phyloP scores from a whole-genome alignment of 495 filamentous ascomycete genomes.

The Lasiosphaeria ovina region DNA sequence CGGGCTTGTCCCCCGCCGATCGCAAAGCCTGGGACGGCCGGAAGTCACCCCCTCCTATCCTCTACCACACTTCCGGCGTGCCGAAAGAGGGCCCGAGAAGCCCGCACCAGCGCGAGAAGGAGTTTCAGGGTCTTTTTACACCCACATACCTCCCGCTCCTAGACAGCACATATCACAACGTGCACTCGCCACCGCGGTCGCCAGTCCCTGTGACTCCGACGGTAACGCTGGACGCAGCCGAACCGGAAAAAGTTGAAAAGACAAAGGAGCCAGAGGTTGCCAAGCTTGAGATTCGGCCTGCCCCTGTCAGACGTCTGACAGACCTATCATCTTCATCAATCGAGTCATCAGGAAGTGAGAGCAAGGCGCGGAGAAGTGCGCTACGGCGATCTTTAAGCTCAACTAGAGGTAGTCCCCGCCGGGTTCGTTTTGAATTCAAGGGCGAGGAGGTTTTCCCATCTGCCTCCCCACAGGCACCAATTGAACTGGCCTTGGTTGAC shows the following conservation, averaged over 20 bases:
- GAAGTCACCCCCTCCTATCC: slow-evolving; percentile 43
- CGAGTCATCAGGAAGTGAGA: slow-evolving; percentile 42
- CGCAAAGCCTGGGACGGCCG: slow-evolving; percentile 31
- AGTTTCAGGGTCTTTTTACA: slow-evolving; percentile 60
- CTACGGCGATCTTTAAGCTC: slow-evolving; percentile 48
- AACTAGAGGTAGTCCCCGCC: slow-evolving; percentile 47
- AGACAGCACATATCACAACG: slow-evolving; percentile 39
- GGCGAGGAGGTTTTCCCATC: slow-evolving; percentile 54
- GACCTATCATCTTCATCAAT: slow-evolving; percentile 41
- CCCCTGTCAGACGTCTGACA: slow-evolving; percentile 26
- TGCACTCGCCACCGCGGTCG: slow-evolving; percentile 25
- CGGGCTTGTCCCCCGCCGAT: slow-evolving; percentile 20
- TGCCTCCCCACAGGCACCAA: background rate
- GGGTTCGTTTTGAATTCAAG: slow-evolving; percentile 53
- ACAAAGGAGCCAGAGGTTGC: slow-evolving; percentile 18
- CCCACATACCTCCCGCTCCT: slow-evolving; percentile 59
- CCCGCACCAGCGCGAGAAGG: slow-evolving; percentile 52
- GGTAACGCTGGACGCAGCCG: slow-evolving; percentile 20
- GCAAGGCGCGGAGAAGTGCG: slow-evolving; percentile 44
- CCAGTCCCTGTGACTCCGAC: slow-evolving; percentile 19
- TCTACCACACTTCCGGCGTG: slow-evolving; percentile 38
- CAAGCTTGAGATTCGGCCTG: slow-evolving; percentile 16
- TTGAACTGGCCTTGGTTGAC: slow-evolving; percentile 10
- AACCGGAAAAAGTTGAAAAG: slow-evolving; percentile 30
- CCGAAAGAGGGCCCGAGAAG: slow-evolving; percentile 36